Base-by-base conservation (phyloP, 768 basidiomycete species). In the Hericium erinaceus region DNA sequence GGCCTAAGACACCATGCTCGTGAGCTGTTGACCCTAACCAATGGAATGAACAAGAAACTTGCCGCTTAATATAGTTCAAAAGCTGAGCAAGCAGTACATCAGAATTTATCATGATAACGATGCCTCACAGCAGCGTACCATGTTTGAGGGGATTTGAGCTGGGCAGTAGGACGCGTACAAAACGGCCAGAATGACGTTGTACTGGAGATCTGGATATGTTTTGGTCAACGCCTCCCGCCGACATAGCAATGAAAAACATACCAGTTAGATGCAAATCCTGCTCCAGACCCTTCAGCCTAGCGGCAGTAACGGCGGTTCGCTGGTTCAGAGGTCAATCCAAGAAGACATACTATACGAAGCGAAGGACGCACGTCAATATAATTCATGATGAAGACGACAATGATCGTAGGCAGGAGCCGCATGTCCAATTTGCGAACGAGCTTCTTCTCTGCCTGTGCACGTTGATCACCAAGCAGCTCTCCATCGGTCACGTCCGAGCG, bases 121-220 rank as follows among this genome's bases (percentile, higher is more conserved):
- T 46, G 22, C 8, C 8, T 7, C 7, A 22, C 12, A 12, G 13
- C 7, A 16, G 65, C 72, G 16, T 59, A 79, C 83, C 80, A 86
- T 84, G 64, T 84, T 87, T 0, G 80, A 84, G 0, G 84, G 84
- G 55, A 86, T 77, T 61, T 85, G 83, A 13, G 80, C 78, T 2
- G 83, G 83, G 39, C 78, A 78, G 58, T 86, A 84, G 1, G 81
- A 80, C 2, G 73, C 84, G 59, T 77, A 83, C 24, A 83, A 71
- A 48, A 80, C 70, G 0, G 81, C 80, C 13, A 83, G 67, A 22
- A 81, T 69, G 3, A 77, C 77, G 22, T 72, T 70, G 62, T 83
- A 83, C 63, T 82, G 75, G 15, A 81, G 66, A 57, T 78, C 81
- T 82, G 57, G 10, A 24, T 15, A 16, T 16, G 26, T 11, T 11